Percentiles rank a stretch among this genome's conserved stretches.
These are phyloP conservation scores for Moniliella sp. DNA, from an alignment of 1,284 basidiomycete species.

Conservation along the genomic window DNA sequence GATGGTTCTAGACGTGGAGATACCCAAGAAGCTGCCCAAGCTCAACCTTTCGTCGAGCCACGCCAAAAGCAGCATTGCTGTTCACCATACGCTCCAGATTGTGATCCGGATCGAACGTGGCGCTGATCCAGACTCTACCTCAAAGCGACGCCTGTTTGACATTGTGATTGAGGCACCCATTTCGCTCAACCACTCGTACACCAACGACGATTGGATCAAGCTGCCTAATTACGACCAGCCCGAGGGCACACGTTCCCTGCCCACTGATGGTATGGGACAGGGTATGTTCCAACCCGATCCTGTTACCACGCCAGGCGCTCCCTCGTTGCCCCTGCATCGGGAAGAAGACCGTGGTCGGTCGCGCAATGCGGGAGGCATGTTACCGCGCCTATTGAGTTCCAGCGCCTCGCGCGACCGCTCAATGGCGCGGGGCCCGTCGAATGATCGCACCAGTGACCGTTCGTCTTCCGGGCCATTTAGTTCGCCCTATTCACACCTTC, in stretches of 20 bases:
- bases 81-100: slow-evolving; percentile 61
- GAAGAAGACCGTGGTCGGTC: background rate
- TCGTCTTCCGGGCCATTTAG: no score
- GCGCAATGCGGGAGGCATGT: no score
- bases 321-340: background rate
- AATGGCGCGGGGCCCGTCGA: no score
- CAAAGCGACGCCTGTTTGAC: slow-evolving; percentile 44
- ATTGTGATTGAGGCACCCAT: slow-evolving; percentile 69
- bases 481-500: no score
- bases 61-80: slow-evolving; percentile 53
- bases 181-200: slow-evolving; percentile 34
- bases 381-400: no score
- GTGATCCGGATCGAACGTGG: slow-evolving; percentile 58
- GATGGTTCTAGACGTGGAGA: slow-evolving; percentile 33
- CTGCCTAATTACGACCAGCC: slow-evolving; percentile 17
- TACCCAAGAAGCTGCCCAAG: slow-evolving; percentile 9
- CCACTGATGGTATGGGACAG: no score
- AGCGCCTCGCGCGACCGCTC: no score
- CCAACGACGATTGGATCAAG: slow-evolving; percentile 20
- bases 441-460: no score
- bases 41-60: slow-evolving; percentile 67
- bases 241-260: slow-evolving; percentile 4
- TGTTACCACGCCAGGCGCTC: background rate
- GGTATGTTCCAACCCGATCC: no score
- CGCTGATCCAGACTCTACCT: no score